Evolutionary conservation across 768 basidiomycete species (phyloP), one percentile per base, ranked within the genome.

Genomic region (Leccinum truebloodii): DNA sequence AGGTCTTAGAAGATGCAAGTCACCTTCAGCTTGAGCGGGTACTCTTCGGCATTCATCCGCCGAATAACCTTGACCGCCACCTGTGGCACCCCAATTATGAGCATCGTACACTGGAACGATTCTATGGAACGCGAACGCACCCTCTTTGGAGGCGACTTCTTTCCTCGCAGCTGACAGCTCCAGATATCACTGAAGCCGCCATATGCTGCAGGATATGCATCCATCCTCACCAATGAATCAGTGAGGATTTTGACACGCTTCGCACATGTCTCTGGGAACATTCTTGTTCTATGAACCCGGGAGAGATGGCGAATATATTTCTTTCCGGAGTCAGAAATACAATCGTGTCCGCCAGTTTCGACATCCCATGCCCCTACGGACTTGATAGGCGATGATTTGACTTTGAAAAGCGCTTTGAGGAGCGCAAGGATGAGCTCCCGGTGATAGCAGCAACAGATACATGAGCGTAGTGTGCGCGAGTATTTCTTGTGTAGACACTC

Each of bases 111-210:
- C 13, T 6, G 7, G n/a, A 51, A 39, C 4, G 13, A 50, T 26
- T 44, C 1, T 34, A 18, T 8, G n/a, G 5, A 13, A 18, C 1
- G 22, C 57, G 20, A 28, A 60, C 70, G 14, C 6, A 73, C 69
- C 59, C 32, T 64, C 32, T 49, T 0, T 5, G 50, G 46, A 55
- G 58, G 57, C 39, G 4, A 32, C 2, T 35, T 51, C 13, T n/a
- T 18, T 34, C 2, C 0, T 39, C 8, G 46, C 30, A 67, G 44
- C 18, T 37, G n/a, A 22, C 73, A 75, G 5, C 56, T 39, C 71
- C 73, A 72, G 55, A 72, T 49, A 3, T 72, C 71, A 18, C 71
- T 75, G 60, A 75, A 73, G 24, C 71, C 73, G 1, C 71, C 71
- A 41, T 65, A 60, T 0, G 71, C 73, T 0, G 32, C 59, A 32